Evolutionary conservation across 495 filamentous ascomycete genomes (phyloP).

Genomic region (Talaromyces adpressus): DNA sequence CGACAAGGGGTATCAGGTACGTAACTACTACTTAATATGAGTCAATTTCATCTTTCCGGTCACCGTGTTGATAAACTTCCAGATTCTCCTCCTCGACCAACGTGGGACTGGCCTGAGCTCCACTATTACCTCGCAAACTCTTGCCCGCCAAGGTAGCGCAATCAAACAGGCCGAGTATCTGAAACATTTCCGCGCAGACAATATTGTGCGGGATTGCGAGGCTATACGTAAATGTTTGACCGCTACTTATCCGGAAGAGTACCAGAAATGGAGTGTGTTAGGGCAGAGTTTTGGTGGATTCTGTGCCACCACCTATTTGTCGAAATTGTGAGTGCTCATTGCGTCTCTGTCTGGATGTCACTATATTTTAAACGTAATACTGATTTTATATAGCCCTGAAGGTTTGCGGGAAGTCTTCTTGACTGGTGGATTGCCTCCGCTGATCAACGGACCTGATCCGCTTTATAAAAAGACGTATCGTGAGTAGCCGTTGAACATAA

Average conservation of each 20-base stretch:
- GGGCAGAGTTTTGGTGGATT: slow-evolving; percentile 95
- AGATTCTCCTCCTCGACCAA: slow-evolving; percentile 81
- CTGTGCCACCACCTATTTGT: slow-evolving; percentile 73
- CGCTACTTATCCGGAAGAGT: slow-evolving; percentile 56
- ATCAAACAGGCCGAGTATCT: slow-evolving; percentile 70
- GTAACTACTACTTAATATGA: not conserved
- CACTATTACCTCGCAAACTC: slow-evolving; percentile 62
- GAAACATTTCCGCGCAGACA: slow-evolving; percentile 83
- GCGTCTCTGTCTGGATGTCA: not conserved
- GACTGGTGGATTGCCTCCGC: slow-evolving; percentile 73
- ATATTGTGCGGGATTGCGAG: slow-evolving; percentile 81
- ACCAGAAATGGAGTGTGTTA: slow-evolving; percentile 74
- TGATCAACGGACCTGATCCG: slow-evolving; percentile 61
- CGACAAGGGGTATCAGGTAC: slow-evolving; percentile 67
- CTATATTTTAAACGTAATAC: not conserved
- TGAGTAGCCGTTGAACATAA: slow-evolving; percentile 15
- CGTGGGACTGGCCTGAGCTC: slow-evolving; percentile 82
- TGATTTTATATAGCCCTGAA: slow-evolving; percentile 44
- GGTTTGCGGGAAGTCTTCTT: slow-evolving; percentile 76
- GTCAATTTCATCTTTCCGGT: not conserved
- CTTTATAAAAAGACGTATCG: slow-evolving; percentile 69
- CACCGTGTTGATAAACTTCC: slow-evolving; percentile 8
- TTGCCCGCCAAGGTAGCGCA: slow-evolving; percentile 57
- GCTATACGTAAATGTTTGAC: slow-evolving; percentile 72
- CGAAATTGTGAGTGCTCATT: slow-evolving; percentile 48